Conservation (phyloP, 164 flowering plant genomes). For the Tinospora cordifolia region DNA sequence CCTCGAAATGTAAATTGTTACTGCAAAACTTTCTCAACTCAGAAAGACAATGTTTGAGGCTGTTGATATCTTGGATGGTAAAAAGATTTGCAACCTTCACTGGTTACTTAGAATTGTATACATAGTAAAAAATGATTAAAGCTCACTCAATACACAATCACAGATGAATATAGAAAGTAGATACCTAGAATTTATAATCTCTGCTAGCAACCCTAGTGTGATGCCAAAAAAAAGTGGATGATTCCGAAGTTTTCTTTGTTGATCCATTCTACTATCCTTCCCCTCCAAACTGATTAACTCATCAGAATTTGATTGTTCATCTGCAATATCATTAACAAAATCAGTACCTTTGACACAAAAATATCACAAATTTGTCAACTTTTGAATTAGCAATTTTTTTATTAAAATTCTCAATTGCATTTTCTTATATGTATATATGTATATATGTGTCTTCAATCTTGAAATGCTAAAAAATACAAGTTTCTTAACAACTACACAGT, state of each 20-base stretch:
- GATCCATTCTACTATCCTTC: conserved; percentile 19
- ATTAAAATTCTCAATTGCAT: neutral
- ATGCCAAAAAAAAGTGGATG: conserved; percentile 96
- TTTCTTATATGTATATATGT: no score
- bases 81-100: neutral
- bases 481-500: no score
- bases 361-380: neutral
- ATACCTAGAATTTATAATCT: conserved; percentile 92
- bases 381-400: neutral
- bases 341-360: neutral
- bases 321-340: conserved; percentile 30
- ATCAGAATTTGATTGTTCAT: conserved; percentile 28
- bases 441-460: no score
- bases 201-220: conserved; percentile 79
- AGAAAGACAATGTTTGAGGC: no score
- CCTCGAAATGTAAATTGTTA: no score
- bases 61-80: no score
- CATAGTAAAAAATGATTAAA: neutral
- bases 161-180: neutral
- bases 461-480: no score
- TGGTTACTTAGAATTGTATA: neutral
- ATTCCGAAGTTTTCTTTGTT: conserved; percentile 36
- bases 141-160: neutral
- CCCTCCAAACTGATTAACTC: conserved; percentile 19
- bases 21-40: no score